Percentiles rank a stretch among this genome's conserved stretches.
These are phyloP conservation scores for Fagus sylvatica DNA, from an alignment of 306 rosid genomes.

Conservation along the genomic window DNA sequence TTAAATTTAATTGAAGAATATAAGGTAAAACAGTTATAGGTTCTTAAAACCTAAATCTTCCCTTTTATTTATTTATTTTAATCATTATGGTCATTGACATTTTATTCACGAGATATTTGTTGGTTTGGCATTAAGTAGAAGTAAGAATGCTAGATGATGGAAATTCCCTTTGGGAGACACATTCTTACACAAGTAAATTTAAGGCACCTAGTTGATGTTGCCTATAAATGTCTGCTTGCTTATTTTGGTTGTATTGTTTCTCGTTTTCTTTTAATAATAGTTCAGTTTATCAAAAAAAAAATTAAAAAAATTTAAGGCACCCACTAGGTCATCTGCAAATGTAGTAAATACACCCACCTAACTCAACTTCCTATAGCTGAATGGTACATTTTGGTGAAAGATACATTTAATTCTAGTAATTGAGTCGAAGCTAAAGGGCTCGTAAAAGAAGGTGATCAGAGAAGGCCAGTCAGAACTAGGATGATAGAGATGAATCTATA, in stretches of 20 bases:
- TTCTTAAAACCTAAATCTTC: no score
- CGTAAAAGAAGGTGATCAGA: slow-evolving; percentile 16
- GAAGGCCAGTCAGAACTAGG: slow-evolving; percentile 28
- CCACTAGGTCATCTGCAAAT: slow-evolving; percentile 11
- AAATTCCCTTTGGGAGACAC: background rate
- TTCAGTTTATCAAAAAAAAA: no score
- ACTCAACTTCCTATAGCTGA: slow-evolving; percentile 26
- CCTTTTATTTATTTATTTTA: no score
- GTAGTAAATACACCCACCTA: slow-evolving; percentile 46
- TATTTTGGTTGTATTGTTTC: no score
- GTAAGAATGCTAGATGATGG: no score
- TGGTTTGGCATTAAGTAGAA: no score
- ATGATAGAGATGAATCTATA: slow-evolving; percentile 40
- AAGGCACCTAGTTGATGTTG: background rate
- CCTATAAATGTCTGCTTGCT: no score
- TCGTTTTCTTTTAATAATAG: no score
- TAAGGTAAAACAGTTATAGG: no score
- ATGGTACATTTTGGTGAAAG: slow-evolving; percentile 16
- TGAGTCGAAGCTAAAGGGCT: slow-evolving; percentile 26
- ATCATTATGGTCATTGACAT: no score
- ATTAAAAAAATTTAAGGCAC: background rate
- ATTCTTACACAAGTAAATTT: background rate
- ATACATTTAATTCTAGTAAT: slow-evolving; percentile 22
- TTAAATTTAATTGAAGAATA: no score
- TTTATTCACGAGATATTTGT: no score